Evolutionary conservation across 305 asterid species (phyloP).

Genomic region (Caryopteris hybrid): DNA sequence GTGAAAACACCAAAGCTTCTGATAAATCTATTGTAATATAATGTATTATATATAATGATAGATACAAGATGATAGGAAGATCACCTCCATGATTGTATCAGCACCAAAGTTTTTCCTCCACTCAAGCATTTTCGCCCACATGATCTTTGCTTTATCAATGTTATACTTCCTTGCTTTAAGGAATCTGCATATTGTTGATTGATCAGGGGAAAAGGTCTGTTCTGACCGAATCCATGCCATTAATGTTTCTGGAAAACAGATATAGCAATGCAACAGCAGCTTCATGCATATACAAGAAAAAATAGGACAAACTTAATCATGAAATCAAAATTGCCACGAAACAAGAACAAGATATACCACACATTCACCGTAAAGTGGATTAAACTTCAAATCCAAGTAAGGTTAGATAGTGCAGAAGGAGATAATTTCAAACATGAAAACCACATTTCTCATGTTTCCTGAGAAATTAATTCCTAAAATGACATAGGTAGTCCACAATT

Average conservation of each 20-base stretch:
- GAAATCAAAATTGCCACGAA: background rate
- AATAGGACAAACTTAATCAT: background rate
- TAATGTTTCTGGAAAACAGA: slow-evolving; percentile 2
- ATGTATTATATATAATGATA: background rate
- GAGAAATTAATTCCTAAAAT: slow-evolving; percentile 6
- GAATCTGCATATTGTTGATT: slow-evolving; percentile 43
- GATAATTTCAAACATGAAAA: background rate
- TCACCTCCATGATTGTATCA: slow-evolving; percentile 68
- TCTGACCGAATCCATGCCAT: background rate
- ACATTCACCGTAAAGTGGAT: background rate
- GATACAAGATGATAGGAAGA: background rate
- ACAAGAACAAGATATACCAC: background rate
- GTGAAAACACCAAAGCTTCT: background rate
- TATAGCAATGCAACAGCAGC: slow-evolving; percentile 1
- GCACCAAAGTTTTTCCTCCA: slow-evolving; percentile 71
- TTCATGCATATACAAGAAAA: background rate
- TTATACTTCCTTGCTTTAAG: slow-evolving; percentile 75
- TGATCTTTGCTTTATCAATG: slow-evolving; percentile 49
- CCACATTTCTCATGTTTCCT: slow-evolving; percentile 7
- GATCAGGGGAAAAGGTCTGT: background rate
- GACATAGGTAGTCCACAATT: background rate
- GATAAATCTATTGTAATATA: background rate
- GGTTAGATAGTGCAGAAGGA: background rate
- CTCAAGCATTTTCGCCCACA: slow-evolving; percentile 86
- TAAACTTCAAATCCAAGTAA: background rate